phyloP scores from a whole-genome alignment of 495 filamentous ascomycete species.

The Choiromyces venosus region DNA sequence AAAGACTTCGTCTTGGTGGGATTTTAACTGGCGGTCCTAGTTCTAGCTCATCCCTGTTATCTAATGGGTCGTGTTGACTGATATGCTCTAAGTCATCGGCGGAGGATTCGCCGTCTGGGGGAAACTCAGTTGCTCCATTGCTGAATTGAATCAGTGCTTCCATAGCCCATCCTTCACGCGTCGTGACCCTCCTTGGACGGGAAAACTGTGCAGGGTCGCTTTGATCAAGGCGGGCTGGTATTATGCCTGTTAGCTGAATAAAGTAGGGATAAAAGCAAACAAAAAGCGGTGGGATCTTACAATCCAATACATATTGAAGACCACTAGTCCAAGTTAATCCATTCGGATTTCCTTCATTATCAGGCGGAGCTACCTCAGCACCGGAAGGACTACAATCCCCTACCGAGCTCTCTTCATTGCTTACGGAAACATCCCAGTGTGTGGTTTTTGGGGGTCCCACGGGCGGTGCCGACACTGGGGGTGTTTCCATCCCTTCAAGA shows the following conservation, averaged over 20 bases:
- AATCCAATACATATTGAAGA: conserved; percentile 23
- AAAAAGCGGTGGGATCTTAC: conserved; percentile 7
- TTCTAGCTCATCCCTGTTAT: neutral
- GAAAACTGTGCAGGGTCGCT: conserved; percentile 27
- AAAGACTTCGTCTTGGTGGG: neutral
- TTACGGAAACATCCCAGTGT: neutral
- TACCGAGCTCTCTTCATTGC: neutral
- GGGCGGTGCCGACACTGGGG: neutral
- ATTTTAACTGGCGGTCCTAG: neutral
- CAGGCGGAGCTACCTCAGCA: neutral
- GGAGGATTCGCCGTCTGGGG: neutral
- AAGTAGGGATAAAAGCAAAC: neutral
- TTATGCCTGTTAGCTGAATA: conserved; percentile 1
- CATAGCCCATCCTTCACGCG: conserved; percentile 30
- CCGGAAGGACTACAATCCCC: neutral
- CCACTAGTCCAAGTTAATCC: neutral
- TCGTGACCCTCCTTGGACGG: conserved; percentile 28
- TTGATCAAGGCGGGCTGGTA: conserved; percentile 19
- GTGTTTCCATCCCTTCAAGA: neutral
- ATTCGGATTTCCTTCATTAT: neutral
- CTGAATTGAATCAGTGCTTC: conserved; percentile 3
- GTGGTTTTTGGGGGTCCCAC: neutral
- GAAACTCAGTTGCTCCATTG: neutral
- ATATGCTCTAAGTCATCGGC: neutral
- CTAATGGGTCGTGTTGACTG: neutral